Conservation (phyloP, 306 rosid genomes). For the Calophaca sinica region DNA sequence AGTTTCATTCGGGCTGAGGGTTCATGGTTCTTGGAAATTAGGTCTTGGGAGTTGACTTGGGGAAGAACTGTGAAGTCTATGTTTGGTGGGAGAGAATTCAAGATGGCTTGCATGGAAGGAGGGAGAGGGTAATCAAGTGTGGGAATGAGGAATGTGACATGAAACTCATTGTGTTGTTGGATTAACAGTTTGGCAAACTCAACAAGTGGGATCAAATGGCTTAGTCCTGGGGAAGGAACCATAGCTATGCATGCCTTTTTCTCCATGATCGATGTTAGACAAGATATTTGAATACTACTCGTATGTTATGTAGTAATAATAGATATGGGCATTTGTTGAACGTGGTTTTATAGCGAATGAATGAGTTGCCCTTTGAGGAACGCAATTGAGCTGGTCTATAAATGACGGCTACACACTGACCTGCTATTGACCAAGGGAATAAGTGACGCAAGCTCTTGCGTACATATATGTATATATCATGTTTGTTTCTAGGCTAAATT, state of each 20-base stretch:
- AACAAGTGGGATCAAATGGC: conserved; percentile 44
- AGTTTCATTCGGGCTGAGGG: conserved; percentile 3
- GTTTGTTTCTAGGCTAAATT: too few relatives aligned
- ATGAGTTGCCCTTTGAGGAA: too few relatives aligned
- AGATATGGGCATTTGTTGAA: too few relatives aligned
- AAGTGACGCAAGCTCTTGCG: too few relatives aligned
- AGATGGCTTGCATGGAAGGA: neutral
- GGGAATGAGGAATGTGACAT: conserved; percentile 33
- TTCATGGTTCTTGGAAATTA: neutral
- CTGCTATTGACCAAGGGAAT: too few relatives aligned
- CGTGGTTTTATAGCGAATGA: too few relatives aligned
- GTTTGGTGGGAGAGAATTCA: conserved; percentile 41
- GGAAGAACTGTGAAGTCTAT: conserved; percentile 38
- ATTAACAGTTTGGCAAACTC: conserved; percentile 40
- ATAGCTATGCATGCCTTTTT: conserved; percentile 34
- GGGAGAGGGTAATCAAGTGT: conserved; percentile 29
- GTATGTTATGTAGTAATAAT: too few relatives aligned
- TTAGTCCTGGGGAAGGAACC: conserved; percentile 45
- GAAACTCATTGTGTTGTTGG: neutral
- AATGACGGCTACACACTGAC: too few relatives aligned
- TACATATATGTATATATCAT: too few relatives aligned
- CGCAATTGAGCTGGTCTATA: too few relatives aligned
- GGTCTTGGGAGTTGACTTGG: conserved; percentile 25
- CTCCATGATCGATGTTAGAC: neutral
- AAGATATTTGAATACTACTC: neutral